Base-by-base conservation (phyloP, 2,329 filamentous ascomycete species). In the Aspergillus brunneoviolaceus region DNA sequence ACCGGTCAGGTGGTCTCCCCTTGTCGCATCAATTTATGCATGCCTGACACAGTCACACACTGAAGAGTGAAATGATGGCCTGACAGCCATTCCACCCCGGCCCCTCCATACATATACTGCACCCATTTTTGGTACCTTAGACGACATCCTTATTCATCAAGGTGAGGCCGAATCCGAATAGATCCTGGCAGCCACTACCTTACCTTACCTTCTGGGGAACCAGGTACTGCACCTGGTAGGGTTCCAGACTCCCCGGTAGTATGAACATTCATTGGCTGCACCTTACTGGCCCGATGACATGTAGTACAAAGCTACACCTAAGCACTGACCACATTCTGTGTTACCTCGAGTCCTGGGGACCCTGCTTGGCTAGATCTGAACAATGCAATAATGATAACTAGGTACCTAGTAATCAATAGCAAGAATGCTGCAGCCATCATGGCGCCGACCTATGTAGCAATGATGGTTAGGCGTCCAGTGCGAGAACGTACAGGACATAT, bases 281-380 rank as follows among this genome's bases (percentile, higher is more conserved):
- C n/a, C 51, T 51, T 42, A 47, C 51, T 61, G 59, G 59, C 48
- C 48, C 45, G 59, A 33, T 55, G 23, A 55, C 29, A 48, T 52
- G 56, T 25, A 59, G 27, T 35, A 47, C 55, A 49, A 58, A 59
- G 35, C 52, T 55, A 19, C 19, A 19, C 19, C 19, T 19, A 59
- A 55, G 56, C 59, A 55, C 59, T 52, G 59, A 49, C 59, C 59
- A 61, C 59, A 61, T 59, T 59, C 52, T 51, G 55, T 58, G 59
- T 58, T 48, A 57, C 49, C 51, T 47, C 27, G 27, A 29, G 27
- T 29, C 27, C 27, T 29, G 27, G 14, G n/a, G 39, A 45, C 29
- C 51, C 51, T 35, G 45, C 27, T 50, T 23, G 9, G 27, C 27
- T 29, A 59, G 56, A 61, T 61, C 56, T 49, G 56, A 61, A 35